Evolutionary conservation across 2,329 filamentous ascomycete species (phyloP), one percentile per base, ranked within the genome.

Genomic region (Aspergillus sp.): DNA sequence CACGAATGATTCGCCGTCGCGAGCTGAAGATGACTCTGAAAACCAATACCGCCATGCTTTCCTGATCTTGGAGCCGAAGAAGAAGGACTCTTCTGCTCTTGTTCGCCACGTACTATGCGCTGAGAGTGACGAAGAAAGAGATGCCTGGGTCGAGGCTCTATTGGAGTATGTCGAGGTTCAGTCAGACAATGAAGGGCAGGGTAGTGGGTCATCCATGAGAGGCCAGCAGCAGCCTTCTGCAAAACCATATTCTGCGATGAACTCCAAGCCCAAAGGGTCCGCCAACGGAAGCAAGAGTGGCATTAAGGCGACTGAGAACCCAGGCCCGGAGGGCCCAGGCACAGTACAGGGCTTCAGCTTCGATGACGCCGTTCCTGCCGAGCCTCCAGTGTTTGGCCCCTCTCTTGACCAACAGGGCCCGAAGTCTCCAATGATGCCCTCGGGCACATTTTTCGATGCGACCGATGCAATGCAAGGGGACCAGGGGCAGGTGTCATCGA

Each of bases 21-120:
- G 79, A 10, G 60, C 56, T 19, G 79, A 83, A 16, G 90, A 95
- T 42, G 91, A 96, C 50, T 76, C 84, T 45, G 94, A 97, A 54
- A 95, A 95, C 65, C 90, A 97, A 69, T 99, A 96, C 68, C 88
- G 94, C 5, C 94, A 99, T 73, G 94, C 94, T 0, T 99, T 99
- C 74, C 78, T 97, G 43, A 89, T 99, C 49, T 71, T 97, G 48
- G 94, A 99, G 67, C 93, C 93, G 1, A 99, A 99, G 77, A 90
- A 91, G 71, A 97, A 96, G 72, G 94, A 99, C 66, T 91, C 91
- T 0, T 86, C 81, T 19, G 91, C 88, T 60, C 82, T 93, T 49
- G 90, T 96, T 20, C 89, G 93, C 59, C 94, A 99, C 69, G 92
- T 99, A 0, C 78, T 99, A 16, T 99, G 94, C 69, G 93, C 94